Evolutionary conservation across 2,329 filamentous ascomycete species (phyloP).

Genomic region (Penicillium italicum): DNA sequence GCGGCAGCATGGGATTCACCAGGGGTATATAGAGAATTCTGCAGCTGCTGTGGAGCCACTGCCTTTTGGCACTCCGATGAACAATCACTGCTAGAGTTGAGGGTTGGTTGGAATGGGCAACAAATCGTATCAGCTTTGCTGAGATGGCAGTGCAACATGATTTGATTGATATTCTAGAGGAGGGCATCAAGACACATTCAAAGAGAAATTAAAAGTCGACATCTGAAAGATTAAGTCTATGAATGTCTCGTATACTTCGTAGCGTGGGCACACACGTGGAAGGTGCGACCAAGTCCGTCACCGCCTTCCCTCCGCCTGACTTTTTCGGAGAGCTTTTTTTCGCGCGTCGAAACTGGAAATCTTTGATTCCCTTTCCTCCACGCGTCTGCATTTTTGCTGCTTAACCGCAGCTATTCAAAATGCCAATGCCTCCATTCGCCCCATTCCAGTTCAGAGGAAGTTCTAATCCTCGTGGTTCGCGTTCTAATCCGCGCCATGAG

Average conservation of each 20-base stretch:
- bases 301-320: conserved; percentile 6
- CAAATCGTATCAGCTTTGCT: conserved; percentile 55
- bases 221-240: not conserved
- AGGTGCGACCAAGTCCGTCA: not conserved
- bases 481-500: conserved; percentile 20
- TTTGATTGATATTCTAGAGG: conserved; percentile 28
- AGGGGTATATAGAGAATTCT: conserved; percentile 59
- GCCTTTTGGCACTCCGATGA: conserved; percentile 59
- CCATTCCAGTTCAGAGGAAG: conserved; percentile 18
- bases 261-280: not conserved
- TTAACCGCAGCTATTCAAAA: not conserved
- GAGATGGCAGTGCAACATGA: conserved; percentile 49
- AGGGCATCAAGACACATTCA: conserved; percentile 14
- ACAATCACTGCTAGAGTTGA: conserved; percentile 54
- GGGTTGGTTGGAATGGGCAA: conserved; percentile 62
- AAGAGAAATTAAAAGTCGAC: no score
- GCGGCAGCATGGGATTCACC: conserved; percentile 51
- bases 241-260: not conserved
- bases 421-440: conserved; percentile 1
- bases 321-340: conserved; percentile 12
- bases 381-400: not conserved
- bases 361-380: not conserved
- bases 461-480: conserved; percentile 1
- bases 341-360: not conserved
- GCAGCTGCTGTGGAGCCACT: conserved; percentile 59